Evolutionary conservation across 257 asterid species (phyloP).

Genomic region (Henckelia pumila): DNA sequence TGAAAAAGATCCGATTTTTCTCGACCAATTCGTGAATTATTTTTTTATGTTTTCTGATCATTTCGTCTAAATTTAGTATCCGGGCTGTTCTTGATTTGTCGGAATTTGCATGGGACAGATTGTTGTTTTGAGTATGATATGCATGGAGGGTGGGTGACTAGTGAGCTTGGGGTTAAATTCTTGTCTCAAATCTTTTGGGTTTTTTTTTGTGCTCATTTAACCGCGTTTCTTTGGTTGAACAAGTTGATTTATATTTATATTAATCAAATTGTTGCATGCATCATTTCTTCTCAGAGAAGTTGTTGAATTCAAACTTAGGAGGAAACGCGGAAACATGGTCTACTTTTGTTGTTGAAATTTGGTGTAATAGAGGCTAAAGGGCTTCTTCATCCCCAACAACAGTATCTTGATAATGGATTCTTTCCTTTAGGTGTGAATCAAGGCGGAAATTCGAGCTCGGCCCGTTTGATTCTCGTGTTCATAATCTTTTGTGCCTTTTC

Average conservation of each 20-base stretch:
- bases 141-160: slow-evolving; percentile 6
- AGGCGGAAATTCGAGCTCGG: background rate
- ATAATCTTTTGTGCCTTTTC: slow-evolving; percentile 11
- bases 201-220: background rate
- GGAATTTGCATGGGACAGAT: slow-evolving; percentile 14
- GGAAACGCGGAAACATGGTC: background rate
- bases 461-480: background rate
- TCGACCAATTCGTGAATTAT: background rate
- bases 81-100: slow-evolving; percentile 16
- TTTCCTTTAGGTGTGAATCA: background rate
- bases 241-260: too few relatives aligned
- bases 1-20: background rate
- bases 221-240: background rate
- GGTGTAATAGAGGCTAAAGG: background rate
- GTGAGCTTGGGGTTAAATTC: background rate
- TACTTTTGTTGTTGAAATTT: too few relatives aligned
- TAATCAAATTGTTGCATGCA: background rate
- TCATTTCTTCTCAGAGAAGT: background rate
- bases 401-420: background rate
- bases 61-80: background rate
- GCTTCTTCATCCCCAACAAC: background rate
- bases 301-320: background rate
- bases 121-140: background rate
- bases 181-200: background rate
- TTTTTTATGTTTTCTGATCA: background rate